Evolutionary conservation across 2,329 filamentous ascomycete genomes (phyloP).

Genomic region (Gnomoniopsis sp.): DNA sequence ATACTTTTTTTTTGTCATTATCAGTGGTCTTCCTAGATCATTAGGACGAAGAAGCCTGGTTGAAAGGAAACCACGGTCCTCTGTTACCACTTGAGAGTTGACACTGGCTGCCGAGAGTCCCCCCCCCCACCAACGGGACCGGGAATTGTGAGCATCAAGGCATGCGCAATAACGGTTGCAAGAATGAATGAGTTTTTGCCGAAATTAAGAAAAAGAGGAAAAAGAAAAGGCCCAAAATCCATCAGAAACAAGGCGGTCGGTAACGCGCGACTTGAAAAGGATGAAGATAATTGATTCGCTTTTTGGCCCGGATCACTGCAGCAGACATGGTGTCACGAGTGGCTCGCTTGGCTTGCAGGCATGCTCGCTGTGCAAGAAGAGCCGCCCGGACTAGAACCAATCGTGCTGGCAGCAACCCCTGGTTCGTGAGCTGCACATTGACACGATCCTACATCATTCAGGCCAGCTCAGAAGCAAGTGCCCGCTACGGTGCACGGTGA

Average conservation of each 20-base stretch:
- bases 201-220: too few species aligned
- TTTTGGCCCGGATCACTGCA: background rate
- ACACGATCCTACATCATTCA: background rate
- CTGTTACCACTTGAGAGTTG: too few species aligned
- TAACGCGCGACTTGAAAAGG: background rate
- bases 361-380: background rate
- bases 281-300: background rate
- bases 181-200: too few species aligned
- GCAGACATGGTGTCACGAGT: background rate
- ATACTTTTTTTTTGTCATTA: too few species aligned
- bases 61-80: too few species aligned
- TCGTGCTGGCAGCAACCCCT: background rate
- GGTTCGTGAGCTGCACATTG: background rate
- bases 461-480: conserved; percentile 2
- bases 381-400: background rate
- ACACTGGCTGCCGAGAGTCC: too few species aligned
- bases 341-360: background rate
- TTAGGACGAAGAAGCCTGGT: too few species aligned
- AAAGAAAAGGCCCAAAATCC: background rate
- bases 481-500: background rate
- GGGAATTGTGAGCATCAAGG: too few species aligned
- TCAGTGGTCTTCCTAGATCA: too few species aligned
- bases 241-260: background rate
- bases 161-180: too few species aligned
- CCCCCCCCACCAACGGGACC: too few species aligned